Base-by-base conservation (phyloP, 345 rosid genomes). In the Ricinus communis region DNA sequence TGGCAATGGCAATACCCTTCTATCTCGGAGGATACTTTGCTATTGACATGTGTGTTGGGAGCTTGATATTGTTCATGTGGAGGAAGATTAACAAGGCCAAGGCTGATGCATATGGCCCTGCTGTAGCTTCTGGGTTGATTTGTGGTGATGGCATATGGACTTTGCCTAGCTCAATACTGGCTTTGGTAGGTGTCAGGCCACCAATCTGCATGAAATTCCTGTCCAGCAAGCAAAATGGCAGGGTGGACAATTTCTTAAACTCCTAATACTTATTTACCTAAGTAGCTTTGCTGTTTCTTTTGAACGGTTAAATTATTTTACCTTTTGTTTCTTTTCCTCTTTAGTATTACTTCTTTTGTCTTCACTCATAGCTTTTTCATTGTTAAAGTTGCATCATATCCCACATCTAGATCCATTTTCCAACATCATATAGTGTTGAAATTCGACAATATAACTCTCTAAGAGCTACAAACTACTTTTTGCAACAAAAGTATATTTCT, bases 1-100 rank as follows among this genome's bases (percentile, higher is more conserved):
- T 90, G 96, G 92, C 93, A 41, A 90, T 93, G 94, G 98, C 98
- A 0, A 88, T 93, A 69, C 96, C 98, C 0, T 90, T 93, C 65
- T 93, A 87, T 79, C 19, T 93, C 1, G 98, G 97, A 0, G 84
- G 91, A 0, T 90, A 86, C 76, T 92, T 92, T 41, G 90, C 96
- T 6, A 92, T 92, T 21, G 93, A 90, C 58, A 90, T 92, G 97
- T 92, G 92, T 57, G 79, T 87, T 9, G 96, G 96, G 36, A 88
- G 96, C 77, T 81, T 90, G 76, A 83, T 90, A 63, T 74, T 90
- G 71, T 92, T 85, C 11, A 66, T 87, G 1, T 91, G 97, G 97
- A 85, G 81, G 51, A 89, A 69, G 82, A 57, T 70, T 19, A 82
- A 92, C 83, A 82, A 83, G 77, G 82, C 77, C 8, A 82, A 87